Base-by-base conservation (phyloP, 2,329 filamentous ascomycete genomes). In the Dothideomycetes sp. region DNA sequence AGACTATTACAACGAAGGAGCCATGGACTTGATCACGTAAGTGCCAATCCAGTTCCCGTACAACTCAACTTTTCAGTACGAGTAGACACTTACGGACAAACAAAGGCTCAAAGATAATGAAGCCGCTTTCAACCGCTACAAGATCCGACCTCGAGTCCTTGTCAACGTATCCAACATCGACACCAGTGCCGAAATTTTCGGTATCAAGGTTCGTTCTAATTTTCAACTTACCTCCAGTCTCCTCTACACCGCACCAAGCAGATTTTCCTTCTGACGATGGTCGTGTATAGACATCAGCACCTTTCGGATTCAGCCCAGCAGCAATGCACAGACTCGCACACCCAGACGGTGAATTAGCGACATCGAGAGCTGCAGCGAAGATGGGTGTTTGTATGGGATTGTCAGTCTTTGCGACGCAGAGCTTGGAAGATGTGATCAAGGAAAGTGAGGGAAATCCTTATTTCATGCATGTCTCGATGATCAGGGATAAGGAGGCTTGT, bases 381-480 rank as follows among this genome's bases (percentile, higher is more conserved):
- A 43, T 53, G 3, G 56, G 57, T 2, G 52, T 69, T 9, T 45
- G 53, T 39, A 69, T 69, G 66, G 66, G 59, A 1, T 47, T 71
- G 4, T 69, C 64, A 0, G 61, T 57, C 2, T 71, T 61, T 40
- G 56, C 67, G 3, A 69, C 58, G 3, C 55, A 52, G n/a, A 53
- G 58, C 0, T 49, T 70, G 9, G 70, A 73, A 48, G 63, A 70
- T 8, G 68, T 73, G 0, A 33, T 32, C 13, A 52, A 55, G 2
- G 49, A 52, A 20, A 30, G 33, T 12, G 24, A 5, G 0, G 51
- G 56, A 0, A 34, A 44, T 33, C 59, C 65, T 0, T 67, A 69
- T 42, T 61, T 61, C 19, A 67, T 74, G 52, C 71, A 75, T 49
- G 58, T 74, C 43, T 68, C 64, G 46, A 55, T 73, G 13, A 50